Evolutionary conservation across 306 rosid genomes (phyloP).

Genomic region (Dalbergia cochinchinensis): DNA sequence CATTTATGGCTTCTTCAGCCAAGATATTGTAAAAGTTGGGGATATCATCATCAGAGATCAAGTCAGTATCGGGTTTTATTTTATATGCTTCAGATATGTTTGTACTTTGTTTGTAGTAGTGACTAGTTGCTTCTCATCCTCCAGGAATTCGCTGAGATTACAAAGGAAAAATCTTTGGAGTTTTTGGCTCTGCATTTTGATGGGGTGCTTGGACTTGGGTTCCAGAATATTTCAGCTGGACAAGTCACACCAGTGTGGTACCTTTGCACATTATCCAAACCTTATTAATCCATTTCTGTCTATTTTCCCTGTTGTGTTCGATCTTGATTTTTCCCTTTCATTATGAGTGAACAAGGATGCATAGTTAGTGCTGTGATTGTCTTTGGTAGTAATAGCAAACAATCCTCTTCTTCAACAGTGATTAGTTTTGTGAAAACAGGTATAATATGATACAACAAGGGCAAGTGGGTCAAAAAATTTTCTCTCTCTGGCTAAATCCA

Average conservation of each 20-base stretch:
- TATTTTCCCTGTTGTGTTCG: not conserved
- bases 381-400: not conserved
- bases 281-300: conserved; percentile 4
- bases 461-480: conserved; percentile 44
- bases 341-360: not conserved
- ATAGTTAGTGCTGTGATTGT: not conserved
- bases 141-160: conserved; percentile 59
- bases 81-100: conserved; percentile 5
- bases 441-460: conserved; percentile 56
- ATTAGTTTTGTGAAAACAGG: conserved; percentile 44
- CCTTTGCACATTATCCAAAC: not conserved
- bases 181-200: conserved; percentile 55
- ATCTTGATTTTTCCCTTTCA: conserved; percentile 28
- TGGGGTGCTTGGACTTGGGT: conserved; percentile 63
- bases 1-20: conserved; percentile 50
- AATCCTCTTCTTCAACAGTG: not conserved
- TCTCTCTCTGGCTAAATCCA: conserved; percentile 57
- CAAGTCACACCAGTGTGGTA: conserved; percentile 59
- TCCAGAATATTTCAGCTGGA: conserved; percentile 48
- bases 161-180: conserved; percentile 48
- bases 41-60: conserved; percentile 49
- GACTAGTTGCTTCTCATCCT: conserved; percentile 26
- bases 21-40: conserved; percentile 56
- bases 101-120: conserved; percentile 10
- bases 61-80: conserved; percentile 37